Percentiles rank a stretch among this genome's conserved stretches.
Conservation (phyloP, 805 yeast species). For the Kodamaea jinghongensis region DNA sequence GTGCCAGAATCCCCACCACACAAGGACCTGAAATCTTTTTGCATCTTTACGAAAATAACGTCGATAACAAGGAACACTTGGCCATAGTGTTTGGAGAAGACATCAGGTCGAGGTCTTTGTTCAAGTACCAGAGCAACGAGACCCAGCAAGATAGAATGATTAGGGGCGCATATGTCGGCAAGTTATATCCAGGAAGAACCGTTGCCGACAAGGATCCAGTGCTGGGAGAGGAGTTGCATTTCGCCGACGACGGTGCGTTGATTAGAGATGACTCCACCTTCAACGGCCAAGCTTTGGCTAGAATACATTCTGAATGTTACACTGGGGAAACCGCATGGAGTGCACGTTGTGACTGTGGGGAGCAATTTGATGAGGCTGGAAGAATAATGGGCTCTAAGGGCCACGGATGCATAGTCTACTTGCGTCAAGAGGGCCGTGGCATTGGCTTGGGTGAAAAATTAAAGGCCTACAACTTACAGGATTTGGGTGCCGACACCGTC, state of each 20-base stretch:
- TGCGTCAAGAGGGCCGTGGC: slow-evolving; percentile 98
- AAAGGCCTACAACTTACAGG: slow-evolving; percentile 95
- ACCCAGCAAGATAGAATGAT: slow-evolving; percentile 94
- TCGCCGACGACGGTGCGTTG: slow-evolving; percentile 34
- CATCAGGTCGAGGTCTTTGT: slow-evolving; percentile 74
- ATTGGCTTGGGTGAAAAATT: slow-evolving; percentile 97
- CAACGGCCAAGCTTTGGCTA: slow-evolving; percentile 57
- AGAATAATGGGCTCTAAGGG: slow-evolving; percentile 83
- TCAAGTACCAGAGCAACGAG: slow-evolving; percentile 59
- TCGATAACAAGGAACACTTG: slow-evolving; percentile 89
- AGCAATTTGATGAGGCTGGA: slow-evolving; percentile 98
- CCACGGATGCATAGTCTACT: slow-evolving; percentile 90
- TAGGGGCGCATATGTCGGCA: slow-evolving; percentile 96
- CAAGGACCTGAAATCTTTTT: slow-evolving; percentile 91
- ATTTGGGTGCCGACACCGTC: slow-evolving; percentile 97
- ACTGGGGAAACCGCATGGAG: slow-evolving; percentile 99
- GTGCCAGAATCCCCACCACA: slow-evolving; percentile 96
- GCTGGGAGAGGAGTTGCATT: slow-evolving; percentile 22
- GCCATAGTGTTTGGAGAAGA: slow-evolving; percentile 97
- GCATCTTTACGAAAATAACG: slow-evolving; percentile 81
- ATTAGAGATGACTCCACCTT: slow-evolving; percentile 25
- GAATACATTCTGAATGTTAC: slow-evolving; percentile 96
- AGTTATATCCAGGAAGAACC: slow-evolving; percentile 79
- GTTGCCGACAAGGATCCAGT: slow-evolving; percentile 58
- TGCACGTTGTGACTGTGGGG: slow-evolving; percentile 99